A percentile compares a stretch with the other conserved stretches of the same genome.
phyloP scores from a whole-genome alignment of 2,329 filamentous ascomycete genomes.

The Aspergillus pseudoterreus region DNA sequence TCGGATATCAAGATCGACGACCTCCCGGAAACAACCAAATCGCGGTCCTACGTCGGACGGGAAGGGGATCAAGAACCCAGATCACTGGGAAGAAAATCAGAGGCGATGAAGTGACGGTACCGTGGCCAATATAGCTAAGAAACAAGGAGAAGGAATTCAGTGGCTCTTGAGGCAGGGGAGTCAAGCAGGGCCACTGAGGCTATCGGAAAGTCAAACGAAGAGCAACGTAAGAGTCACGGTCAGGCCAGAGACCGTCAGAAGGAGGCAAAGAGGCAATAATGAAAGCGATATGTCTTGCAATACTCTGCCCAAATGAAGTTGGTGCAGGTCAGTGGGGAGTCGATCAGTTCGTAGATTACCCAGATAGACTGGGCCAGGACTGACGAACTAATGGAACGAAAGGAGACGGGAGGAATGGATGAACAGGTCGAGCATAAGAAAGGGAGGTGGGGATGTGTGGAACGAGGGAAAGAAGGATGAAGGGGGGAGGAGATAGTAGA shows the following conservation, averaged over 20 bases:
- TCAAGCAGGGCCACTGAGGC: too few species aligned
- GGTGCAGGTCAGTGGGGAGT: conserved; percentile 19
- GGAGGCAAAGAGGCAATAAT: too few species aligned
- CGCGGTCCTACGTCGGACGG: conserved; percentile 8
- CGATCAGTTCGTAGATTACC: conserved; percentile 5
- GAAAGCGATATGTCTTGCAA: background rate
- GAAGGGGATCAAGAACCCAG: conserved; percentile 5
- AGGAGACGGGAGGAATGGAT: conserved; percentile 11
- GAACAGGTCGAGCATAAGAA: conserved; percentile 8
- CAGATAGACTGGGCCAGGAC: conserved; percentile 2
- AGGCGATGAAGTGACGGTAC: background rate
- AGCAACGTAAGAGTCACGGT: conserved; percentile 12
- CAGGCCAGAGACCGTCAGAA: conserved; percentile 9
- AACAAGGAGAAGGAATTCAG: too few species aligned
- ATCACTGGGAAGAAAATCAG: conserved; percentile 1
- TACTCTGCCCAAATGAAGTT: background rate
- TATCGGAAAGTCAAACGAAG: conserved; percentile 6
- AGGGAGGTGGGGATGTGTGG: conserved; percentile 3
- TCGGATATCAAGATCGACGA: conserved; percentile 19
- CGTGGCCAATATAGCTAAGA: too few species aligned
- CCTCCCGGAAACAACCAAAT: conserved; percentile 10
- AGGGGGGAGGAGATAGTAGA: conserved; percentile 10
- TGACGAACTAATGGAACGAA: conserved; percentile 4
- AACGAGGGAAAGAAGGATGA: conserved; percentile 4
- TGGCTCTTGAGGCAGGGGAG: too few species aligned